Evolutionary conservation across 805 yeast genomes (phyloP).

Genomic region (Isabelozyma heimii): DNA sequence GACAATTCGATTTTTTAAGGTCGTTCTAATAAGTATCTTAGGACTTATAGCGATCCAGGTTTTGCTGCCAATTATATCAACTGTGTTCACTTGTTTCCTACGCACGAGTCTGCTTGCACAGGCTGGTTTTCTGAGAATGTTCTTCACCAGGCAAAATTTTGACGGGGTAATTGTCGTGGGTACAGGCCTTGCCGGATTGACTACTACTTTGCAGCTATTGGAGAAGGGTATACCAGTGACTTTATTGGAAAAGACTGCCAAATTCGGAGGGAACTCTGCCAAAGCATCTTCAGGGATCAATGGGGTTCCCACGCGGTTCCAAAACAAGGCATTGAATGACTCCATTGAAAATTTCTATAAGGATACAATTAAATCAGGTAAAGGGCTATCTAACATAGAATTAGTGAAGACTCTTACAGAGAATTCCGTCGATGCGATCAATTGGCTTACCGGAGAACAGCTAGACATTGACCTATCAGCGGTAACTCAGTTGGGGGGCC

Average conservation of each 20-base stretch:
- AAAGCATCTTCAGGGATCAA: slow-evolving; percentile 65
- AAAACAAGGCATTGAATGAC: slow-evolving; percentile 18
- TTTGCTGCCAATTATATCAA: background rate
- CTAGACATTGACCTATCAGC: slow-evolving; percentile 25
- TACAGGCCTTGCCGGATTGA: slow-evolving; percentile 56
- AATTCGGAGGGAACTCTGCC: slow-evolving; percentile 57
- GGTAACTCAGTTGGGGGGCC: slow-evolving; percentile 41
- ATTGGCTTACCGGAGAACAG: slow-evolving; percentile 27
- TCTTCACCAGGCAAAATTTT: background rate
- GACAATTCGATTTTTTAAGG: background rate
- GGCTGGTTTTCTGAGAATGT: background rate
- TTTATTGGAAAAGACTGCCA: slow-evolving; percentile 47
- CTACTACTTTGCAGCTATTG: slow-evolving; percentile 39
- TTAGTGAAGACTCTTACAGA: slow-evolving; percentile 23
- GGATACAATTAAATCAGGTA: slow-evolving; percentile 35
- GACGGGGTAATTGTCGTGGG: slow-evolving; percentile 43
- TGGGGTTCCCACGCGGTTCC: slow-evolving; percentile 33
- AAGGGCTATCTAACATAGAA: slow-evolving; percentile 19
- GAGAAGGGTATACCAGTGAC: slow-evolving; percentile 40
- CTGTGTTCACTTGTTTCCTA: background rate
- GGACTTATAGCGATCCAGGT: background rate
- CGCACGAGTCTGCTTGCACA: background rate
- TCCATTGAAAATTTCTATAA: slow-evolving; percentile 19
- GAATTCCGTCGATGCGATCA: slow-evolving; percentile 28
- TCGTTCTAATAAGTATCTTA: background rate